Evolutionary conservation across 768 basidiomycete species (phyloP), one percentile per base, ranked within the genome.

Genomic region (Rhodotorula taiwanensis): DNA sequence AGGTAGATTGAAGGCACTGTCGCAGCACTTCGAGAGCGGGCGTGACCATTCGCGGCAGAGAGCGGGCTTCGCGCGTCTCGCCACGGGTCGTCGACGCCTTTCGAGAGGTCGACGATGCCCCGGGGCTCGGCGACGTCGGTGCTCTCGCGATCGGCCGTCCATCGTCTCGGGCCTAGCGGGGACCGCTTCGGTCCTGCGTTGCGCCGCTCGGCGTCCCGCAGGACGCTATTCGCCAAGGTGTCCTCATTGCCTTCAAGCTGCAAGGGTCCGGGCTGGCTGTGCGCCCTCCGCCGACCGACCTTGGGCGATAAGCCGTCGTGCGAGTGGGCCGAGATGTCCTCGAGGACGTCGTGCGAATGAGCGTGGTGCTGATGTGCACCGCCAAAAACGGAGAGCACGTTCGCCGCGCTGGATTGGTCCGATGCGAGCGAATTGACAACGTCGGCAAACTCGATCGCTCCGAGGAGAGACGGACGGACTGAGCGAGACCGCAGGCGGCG

Each of bases 371-470:
- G 52, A 20, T 59, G 58, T 30, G 50, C 58, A 2, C 52, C 59
- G n/a, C 65, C 63, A 25, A 69, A 65, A 5, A 69, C 56, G 34
- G 60, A 42, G 18, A 66, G 56, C 3, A 64, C 45, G 52, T 71
- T 27, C 43, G 36, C 1, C 15, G 64, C 58, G 34, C 43, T 48
- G 33, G 43, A 28, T 79, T 79, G 4, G 83, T 80, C 15, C 86
- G 80, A 80, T 66, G 84, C 83, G 28, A 99, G 79, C 0, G 86
- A 85, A 16, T 86, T 81, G 27, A 99, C 86, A 28, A 97, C 87
- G 62, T 92, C 86, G 23, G 92, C 82, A 76, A 99, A 99, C 76
- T 99, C 95, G 48, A 99, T 82, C 0, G 95, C 95, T 14, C 94
- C 90, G 8, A 98, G 83, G 3, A 99, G 82, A 5, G 94, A 97